A percentile compares a stretch with the other conserved stretches of the same genome.
Conservation (phyloP, 768 basidiomycete species). For the Trametes meyenii region DNA sequence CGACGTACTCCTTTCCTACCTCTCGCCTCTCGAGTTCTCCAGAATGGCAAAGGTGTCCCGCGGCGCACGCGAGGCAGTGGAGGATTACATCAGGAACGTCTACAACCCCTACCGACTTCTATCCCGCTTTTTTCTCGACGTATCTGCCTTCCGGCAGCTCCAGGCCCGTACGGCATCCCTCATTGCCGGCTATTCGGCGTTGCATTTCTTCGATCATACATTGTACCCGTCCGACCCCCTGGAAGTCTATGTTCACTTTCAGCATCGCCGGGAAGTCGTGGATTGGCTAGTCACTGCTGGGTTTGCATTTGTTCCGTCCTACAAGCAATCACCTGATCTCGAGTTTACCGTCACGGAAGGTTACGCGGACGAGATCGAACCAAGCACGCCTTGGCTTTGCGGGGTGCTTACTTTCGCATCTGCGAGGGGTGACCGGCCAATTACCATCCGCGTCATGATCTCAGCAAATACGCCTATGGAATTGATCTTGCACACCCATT, state of each 20-base stretch:
- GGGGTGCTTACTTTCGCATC: slow-evolving; percentile 37
- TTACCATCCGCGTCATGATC: slow-evolving; percentile 44
- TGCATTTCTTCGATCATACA: slow-evolving; percentile 3
- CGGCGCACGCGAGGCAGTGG: too few relatives aligned
- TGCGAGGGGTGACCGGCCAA: slow-evolving; percentile 6
- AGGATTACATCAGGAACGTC: too few relatives aligned
- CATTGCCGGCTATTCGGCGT: slow-evolving; percentile 20
- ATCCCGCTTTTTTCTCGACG: background rate
- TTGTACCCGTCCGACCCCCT: background rate
- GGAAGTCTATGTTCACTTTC: background rate
- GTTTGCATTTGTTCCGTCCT: slow-evolving; percentile 33
- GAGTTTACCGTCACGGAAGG: background rate
- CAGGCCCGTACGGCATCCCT: background rate
- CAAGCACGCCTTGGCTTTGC: slow-evolving; percentile 31
- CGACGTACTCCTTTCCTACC: too few relatives aligned
- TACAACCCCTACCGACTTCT: background rate
- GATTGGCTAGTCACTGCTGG: slow-evolving; percentile 40
- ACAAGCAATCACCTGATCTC: slow-evolving; percentile 28
- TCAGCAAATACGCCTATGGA: slow-evolving; percentile 37
- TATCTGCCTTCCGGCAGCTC: slow-evolving; percentile 8
- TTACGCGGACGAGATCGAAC: background rate
- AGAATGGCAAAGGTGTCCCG: too few relatives aligned
- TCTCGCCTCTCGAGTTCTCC: too few relatives aligned
- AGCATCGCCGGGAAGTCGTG: slow-evolving; percentile 1
- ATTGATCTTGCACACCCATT: slow-evolving; percentile 48